Evolutionary conservation across 2,329 filamentous ascomycete species (phyloP).

Genomic region (Cucurbitaria berberidis): DNA sequence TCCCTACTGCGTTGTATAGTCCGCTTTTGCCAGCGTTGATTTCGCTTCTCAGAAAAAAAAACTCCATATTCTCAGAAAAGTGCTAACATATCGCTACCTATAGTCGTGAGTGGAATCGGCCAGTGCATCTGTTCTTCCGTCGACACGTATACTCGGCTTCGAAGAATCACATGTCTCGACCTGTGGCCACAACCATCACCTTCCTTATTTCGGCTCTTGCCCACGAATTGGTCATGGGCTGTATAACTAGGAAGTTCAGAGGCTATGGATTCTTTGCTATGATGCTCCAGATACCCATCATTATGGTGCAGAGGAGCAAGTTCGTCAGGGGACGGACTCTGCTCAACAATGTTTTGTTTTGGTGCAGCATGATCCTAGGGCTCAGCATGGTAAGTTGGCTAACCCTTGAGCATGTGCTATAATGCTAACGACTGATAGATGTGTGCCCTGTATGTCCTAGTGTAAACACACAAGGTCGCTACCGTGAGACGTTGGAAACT

Average conservation of each 20-base stretch:
- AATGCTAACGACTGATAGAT: constrained; percentile 35
- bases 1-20: too few relatives aligned
- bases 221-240: constrained; percentile 96
- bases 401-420: constrained; percentile 14
- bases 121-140: constrained; percentile 89
- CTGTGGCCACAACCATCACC: constrained; percentile 83
- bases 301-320: constrained; percentile 83
- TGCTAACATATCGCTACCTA: too few relatives aligned
- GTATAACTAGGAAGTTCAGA: constrained; percentile 94
- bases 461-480: constrained; percentile 22
- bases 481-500: not conserved
- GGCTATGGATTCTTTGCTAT: constrained; percentile 94
- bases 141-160: constrained; percentile 92
- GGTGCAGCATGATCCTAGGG: constrained; percentile 89
- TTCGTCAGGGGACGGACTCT: constrained; percentile 77
- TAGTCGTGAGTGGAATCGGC: constrained; percentile 1
- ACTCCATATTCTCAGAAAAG: too few relatives aligned
- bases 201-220: constrained; percentile 89
- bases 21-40: too few relatives aligned
- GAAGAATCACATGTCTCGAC: constrained; percentile 74
- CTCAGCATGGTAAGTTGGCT: constrained; percentile 73
- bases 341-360: constrained; percentile 79
- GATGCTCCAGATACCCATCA: constrained; percentile 96
- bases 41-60: too few relatives aligned
- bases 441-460: constrained; percentile 50